A percentile compares a stretch with the other conserved stretches of the same genome.
phyloP scores from a whole-genome alignment of 2,329 filamentous ascomycete species.

The Whalleya microplaca region DNA sequence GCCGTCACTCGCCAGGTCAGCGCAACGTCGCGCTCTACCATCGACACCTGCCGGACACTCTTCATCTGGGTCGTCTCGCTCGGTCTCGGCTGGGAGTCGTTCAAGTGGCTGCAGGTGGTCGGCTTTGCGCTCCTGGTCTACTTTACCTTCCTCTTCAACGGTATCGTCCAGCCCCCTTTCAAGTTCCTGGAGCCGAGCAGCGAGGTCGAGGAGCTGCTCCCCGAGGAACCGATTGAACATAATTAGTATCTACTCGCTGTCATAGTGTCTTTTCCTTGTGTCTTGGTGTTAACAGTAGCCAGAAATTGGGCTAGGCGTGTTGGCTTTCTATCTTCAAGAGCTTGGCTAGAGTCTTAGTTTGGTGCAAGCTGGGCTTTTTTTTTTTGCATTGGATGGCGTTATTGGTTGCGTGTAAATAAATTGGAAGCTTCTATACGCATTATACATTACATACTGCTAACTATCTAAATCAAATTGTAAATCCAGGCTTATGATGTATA shows the following conservation, averaged over 20 bases:
- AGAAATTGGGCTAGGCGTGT: background rate
- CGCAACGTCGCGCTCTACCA: slow-evolving; percentile 91
- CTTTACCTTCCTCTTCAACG: slow-evolving; percentile 96
- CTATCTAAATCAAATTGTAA: background rate
- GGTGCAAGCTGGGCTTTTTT: background rate
- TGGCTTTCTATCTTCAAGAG: background rate
- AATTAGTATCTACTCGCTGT: slow-evolving; percentile 17
- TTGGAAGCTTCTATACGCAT: background rate
- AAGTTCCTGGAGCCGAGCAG: slow-evolving; percentile 62
- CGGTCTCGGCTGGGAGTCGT: slow-evolving; percentile 91
- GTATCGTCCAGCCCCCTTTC: slow-evolving; percentile 83
- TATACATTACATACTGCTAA: background rate
- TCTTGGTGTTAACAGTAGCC: background rate
- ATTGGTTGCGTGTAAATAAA: background rate
- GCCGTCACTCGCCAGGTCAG: slow-evolving; percentile 89
- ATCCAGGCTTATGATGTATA: background rate
- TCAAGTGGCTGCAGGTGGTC: slow-evolving; percentile 93
- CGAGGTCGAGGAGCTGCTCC: slow-evolving; percentile 68
- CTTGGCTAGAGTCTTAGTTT: background rate
- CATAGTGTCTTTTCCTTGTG: background rate
- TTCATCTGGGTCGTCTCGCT: slow-evolving; percentile 98
- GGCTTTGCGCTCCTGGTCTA: slow-evolving; percentile 92
- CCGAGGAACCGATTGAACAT: slow-evolving; percentile 85
- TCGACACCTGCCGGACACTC: slow-evolving; percentile 94
- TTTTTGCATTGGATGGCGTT: background rate